Evolutionary conservation across 2,329 filamentous ascomycete genomes (phyloP).

Genomic region (Colletotrichum plurivorum): DNA sequence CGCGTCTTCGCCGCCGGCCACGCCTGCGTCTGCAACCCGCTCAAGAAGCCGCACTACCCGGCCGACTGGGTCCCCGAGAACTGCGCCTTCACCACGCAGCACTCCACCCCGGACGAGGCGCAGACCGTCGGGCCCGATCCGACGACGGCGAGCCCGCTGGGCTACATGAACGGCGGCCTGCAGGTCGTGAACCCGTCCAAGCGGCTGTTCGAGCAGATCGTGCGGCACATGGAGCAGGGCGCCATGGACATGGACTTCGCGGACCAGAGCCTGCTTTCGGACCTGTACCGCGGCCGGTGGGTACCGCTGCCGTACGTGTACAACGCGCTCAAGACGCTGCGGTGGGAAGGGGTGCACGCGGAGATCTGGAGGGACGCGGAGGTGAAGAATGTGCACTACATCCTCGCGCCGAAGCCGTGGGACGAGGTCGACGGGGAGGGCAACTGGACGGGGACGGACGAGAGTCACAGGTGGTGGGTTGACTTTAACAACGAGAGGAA

Average conservation of each 20-base stretch:
- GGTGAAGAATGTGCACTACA: constrained; percentile 75
- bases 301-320: constrained; percentile 72
- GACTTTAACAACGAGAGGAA: constrained; percentile 62
- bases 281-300: constrained; percentile 70
- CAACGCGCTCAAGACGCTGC: constrained; percentile 74
- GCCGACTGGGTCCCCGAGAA: constrained; percentile 73
- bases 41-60: constrained; percentile 85
- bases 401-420: constrained; percentile 74
- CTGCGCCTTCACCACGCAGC: constrained; percentile 72
- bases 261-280: constrained; percentile 71
- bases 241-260: constrained; percentile 68
- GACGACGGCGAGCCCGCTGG: constrained; percentile 59
- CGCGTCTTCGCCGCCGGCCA: constrained; percentile 87
- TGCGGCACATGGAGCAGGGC: constrained; percentile 63
- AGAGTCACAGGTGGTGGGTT: constrained; percentile 71
- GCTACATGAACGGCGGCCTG: constrained; percentile 70
- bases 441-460: constrained; percentile 59
- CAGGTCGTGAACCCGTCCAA: constrained; percentile 69
- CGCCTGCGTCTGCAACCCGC: constrained; percentile 89
- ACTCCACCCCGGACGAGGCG: constrained; percentile 60
- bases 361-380: constrained; percentile 70
- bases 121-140: constrained; percentile 62
- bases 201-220: constrained; percentile 64
- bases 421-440: constrained; percentile 62
- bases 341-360: constrained; percentile 66